Percentiles rank a stretch among this genome's conserved stretches.
Conservation (phyloP, 1,139 yeast genomes). For the Casaregolazyma suthepensis region DNA sequence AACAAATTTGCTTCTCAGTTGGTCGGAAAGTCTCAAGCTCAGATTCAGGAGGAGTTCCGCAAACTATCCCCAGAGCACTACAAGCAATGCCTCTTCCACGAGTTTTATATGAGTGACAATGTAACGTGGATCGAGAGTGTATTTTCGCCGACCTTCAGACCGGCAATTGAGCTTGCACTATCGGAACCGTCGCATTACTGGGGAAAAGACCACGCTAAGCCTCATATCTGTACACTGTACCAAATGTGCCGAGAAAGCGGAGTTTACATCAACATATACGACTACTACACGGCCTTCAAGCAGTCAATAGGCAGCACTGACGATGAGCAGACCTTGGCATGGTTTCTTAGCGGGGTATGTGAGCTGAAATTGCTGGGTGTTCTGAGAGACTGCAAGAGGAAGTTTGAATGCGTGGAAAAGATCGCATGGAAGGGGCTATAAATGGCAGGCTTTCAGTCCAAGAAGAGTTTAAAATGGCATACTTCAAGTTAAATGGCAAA, state of each 20-base stretch:
- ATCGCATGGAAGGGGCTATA: constrained; percentile 54
- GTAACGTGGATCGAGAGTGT: constrained; percentile 27
- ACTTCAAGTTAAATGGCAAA: neutral
- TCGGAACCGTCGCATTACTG: constrained; percentile 34
- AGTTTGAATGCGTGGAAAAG: constrained; percentile 51
- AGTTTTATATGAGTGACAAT: constrained; percentile 24
- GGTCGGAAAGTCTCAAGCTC: neutral
- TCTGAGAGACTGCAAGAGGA: constrained; percentile 43
- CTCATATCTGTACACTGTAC: constrained; percentile 58
- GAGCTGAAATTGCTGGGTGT: constrained; percentile 53
- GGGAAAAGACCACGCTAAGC: constrained; percentile 26
- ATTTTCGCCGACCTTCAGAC: constrained; percentile 38
- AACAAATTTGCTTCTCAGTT: neutral
- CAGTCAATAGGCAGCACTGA: constrained; percentile 42
- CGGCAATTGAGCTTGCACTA: constrained; percentile 34
- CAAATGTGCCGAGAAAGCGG: constrained; percentile 78
- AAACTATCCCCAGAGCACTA: neutral
- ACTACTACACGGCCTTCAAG: constrained; percentile 68
- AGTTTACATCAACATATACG: constrained; percentile 64
- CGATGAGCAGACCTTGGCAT: constrained; percentile 38
- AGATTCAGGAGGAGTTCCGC: neutral
- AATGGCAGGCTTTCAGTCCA: too few species aligned
- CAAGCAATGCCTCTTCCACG: constrained; percentile 19
- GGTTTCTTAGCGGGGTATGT: constrained; percentile 53
- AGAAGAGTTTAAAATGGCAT: too few species aligned